Conservation (phyloP, 139 green algal species). For the Picochlorum costavermella region DNA sequence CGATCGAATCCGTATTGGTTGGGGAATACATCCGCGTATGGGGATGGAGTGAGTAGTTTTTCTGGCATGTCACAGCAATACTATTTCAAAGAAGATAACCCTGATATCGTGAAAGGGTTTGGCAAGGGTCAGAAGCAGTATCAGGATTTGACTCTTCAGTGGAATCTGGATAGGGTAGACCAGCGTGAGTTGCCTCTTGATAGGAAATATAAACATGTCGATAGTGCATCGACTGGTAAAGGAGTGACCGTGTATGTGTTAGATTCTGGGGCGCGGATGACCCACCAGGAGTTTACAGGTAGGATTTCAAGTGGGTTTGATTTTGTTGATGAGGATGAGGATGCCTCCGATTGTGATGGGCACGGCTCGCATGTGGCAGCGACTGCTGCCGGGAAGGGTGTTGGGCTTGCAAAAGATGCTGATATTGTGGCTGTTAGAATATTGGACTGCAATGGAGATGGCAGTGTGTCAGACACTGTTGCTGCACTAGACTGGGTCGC, state of each 20-base stretch:
- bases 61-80: no score
- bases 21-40: neutral
- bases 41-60: no score
- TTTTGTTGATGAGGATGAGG: conserved; percentile 41
- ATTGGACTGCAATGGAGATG: conserved; percentile 53
- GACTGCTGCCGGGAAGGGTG: conserved; percentile 47
- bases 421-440: conserved; percentile 48
- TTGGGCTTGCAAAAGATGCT: conserved; percentile 55
- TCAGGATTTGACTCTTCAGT: conserved; percentile 11
- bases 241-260: conserved; percentile 66
- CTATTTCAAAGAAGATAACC: no score
- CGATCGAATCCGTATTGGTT: no score
- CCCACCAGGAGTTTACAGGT: conserved; percentile 53
- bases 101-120: no score
- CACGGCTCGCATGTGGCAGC: conserved; percentile 66
- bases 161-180: conserved; percentile 9
- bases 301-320: conserved; percentile 22
- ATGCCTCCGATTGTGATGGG: conserved; percentile 58
- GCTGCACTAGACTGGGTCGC: conserved; percentile 68
- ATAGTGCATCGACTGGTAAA: conserved; percentile 20
- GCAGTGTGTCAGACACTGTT: conserved; percentile 54
- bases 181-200: conserved; percentile 6
- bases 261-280: conserved; percentile 47
- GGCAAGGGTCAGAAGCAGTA: neutral
- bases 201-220: conserved; percentile 9